These are phyloP conservation scores for Quercus alba DNA, from an alignment of 306 rosid species.

Conservation along the genomic window DNA sequence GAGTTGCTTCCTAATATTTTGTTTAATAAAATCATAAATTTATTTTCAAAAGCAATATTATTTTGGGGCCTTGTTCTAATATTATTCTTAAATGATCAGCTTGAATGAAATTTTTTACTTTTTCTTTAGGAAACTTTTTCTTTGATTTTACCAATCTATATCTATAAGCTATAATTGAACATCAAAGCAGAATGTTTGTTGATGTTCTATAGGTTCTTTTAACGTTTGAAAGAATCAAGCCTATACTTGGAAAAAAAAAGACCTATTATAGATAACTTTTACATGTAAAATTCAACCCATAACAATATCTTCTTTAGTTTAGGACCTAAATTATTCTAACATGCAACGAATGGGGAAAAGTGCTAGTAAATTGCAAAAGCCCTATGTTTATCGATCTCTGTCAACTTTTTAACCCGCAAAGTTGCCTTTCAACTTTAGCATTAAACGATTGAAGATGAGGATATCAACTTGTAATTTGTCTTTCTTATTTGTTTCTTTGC, in stretches of 20 bases:
- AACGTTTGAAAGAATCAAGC: too few relatives aligned
- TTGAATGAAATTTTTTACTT: neutral
- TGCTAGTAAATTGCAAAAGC: conserved; percentile 4
- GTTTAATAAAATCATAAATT: neutral
- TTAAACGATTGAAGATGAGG: conserved; percentile 34
- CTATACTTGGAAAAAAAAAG: too few relatives aligned
- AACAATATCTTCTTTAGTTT: neutral
- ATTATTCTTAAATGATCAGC: neutral
- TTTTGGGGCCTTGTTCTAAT: too few relatives aligned
- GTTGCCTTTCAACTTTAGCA: conserved; percentile 56
- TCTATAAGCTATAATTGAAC: too few relatives aligned
- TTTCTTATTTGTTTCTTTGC: conserved; percentile 38
- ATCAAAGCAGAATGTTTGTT: too few relatives aligned
- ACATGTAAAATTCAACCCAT: too few relatives aligned
- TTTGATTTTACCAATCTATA: neutral
- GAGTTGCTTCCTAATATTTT: neutral
- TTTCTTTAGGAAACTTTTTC: neutral
- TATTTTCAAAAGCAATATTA: too few relatives aligned
- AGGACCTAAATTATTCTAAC: neutral
- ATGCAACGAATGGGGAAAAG: neutral
- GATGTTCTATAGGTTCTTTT: too few relatives aligned
- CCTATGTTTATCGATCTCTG: conserved; percentile 51
- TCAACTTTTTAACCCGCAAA: conserved; percentile 42
- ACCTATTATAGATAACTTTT: too few relatives aligned
- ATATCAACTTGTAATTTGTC: conserved; percentile 37